Percentiles rank a stretch among this genome's conserved stretches.
Conservation (phyloP, 129 eudicot genomes). For the Escallonia rubra region DNA sequence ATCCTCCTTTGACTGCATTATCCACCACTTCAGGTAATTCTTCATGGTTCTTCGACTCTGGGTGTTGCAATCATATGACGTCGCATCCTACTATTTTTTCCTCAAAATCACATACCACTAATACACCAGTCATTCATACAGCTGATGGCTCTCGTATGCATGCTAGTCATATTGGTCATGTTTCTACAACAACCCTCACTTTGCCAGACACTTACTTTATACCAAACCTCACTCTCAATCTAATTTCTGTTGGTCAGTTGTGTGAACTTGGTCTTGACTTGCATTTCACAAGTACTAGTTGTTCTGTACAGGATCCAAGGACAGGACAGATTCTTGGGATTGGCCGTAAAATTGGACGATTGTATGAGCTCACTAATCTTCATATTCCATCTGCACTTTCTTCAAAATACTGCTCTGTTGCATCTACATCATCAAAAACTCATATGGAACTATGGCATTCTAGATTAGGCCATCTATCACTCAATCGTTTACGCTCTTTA, state of each 20-base stretch:
- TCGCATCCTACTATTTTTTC: no score
- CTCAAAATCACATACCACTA: no score
- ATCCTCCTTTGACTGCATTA: not conserved
- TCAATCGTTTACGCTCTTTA: not conserved
- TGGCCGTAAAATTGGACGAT: conserved; percentile 10
- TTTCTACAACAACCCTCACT: not conserved
- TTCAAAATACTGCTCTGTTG: no score
- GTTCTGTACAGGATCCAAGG: conserved; percentile 8
- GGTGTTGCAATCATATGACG: no score
- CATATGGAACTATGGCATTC: not conserved
- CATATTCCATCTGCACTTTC: not conserved
- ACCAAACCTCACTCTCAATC: conserved; percentile 1
- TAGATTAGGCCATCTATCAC: conserved; percentile 3
- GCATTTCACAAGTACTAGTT: not conserved
- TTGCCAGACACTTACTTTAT: not conserved
- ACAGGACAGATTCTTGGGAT: conserved; percentile 10
- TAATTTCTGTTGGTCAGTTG: conserved; percentile 9
- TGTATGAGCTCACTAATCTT: conserved; percentile 7
- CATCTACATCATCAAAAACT: not conserved
- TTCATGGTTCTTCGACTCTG: conserved; percentile 14
- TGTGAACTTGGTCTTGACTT: conserved; percentile 1
- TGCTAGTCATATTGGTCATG: not conserved
- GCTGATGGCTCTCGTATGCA: no score
- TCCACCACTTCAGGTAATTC: conserved; percentile 1
- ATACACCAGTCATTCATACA: no score